Base-by-base conservation (phyloP, 2,329 filamentous ascomycete genomes). In the Exophiala bonariae region DNA sequence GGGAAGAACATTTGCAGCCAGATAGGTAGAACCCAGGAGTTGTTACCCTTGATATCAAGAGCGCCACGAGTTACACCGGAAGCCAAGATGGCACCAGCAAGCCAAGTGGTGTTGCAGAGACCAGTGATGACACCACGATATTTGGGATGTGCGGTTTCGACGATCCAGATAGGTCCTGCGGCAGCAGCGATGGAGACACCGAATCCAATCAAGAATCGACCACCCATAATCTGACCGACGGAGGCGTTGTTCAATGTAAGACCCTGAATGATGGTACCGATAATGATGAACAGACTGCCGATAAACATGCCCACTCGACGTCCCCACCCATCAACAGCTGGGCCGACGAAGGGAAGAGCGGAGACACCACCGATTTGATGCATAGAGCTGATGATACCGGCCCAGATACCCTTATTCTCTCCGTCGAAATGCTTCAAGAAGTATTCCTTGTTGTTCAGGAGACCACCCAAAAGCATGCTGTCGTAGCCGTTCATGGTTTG, bases 81-180 rank as follows among this genome's bases (percentile, higher is more conserved):
- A 2, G 80, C 77, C 4, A 80, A 68, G 38, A 83, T 81, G 2
- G 63, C 60, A n/a, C 66, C 81, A 11, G 72, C 64, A 52, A 70
- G 73, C 69, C 71, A 75, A 52, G 72, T 72, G 3, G 67, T 70
- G 55, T 78, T 79, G 61, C 73, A 80, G 54, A 83, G 73, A 33
- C 80, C 83, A 1, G 81, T 82, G 55, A 83, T 70, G 17, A 81
- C 70, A 32, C 80, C 81, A 51, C 83, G 75, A 62, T 80, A 82
- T 2, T 77, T 75, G 1, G 83, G 82, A 58, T 85, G 82, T 1
- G 80, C 74, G 46, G 83, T 72, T 61, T 86, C 83, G 35, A 81
- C 77, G 13, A 79, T 77, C 59, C 83, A 85, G n/a, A 80, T 76
- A 2, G 82, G 82, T 1, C 78, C 81, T 4, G 81, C 80, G 3